Evolutionary conservation across 179 eudicot species (phyloP).

Genomic region (Beta macrorhiza): DNA sequence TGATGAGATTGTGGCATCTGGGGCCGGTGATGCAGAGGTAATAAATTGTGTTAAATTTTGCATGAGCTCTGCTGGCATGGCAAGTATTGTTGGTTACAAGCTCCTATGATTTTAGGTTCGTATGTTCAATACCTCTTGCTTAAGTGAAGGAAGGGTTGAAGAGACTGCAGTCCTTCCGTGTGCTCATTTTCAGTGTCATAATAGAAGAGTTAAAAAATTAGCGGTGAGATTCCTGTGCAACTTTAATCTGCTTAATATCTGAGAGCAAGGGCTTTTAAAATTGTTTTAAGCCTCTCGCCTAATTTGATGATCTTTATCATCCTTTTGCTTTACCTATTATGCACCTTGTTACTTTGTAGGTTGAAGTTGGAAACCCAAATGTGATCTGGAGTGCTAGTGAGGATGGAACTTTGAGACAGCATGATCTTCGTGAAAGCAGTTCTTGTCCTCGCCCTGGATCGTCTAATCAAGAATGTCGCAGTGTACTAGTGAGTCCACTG

Average conservation of each 20-base stretch:
- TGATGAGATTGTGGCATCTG: constrained; percentile 87
- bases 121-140: constrained; percentile 58
- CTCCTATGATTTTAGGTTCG: constrained; percentile 40
- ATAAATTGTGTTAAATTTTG: constrained; percentile 14
- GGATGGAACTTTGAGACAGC: constrained; percentile 97
- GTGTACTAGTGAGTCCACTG: constrained; percentile 64
- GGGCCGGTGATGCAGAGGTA: constrained; percentile 98
- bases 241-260: neutral
- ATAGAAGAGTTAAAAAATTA: constrained; percentile 91
- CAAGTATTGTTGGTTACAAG: constrained; percentile 39
- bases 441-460: constrained; percentile 93
- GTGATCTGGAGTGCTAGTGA: constrained; percentile 99
- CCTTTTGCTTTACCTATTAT: neutral
- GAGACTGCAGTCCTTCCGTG: constrained; percentile 54
- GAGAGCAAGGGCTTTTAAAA: neutral
- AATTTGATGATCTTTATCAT: neutral
- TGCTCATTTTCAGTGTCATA: constrained; percentile 85
- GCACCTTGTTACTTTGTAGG: constrained; percentile 39
- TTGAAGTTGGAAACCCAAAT: constrained; percentile 94
- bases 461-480: constrained; percentile 85
- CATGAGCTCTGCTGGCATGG: neutral
- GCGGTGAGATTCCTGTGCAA: constrained; percentile 55
- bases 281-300: neutral
- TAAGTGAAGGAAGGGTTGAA: constrained; percentile 53
- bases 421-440: constrained; percentile 86